A percentile compares a stretch with the other conserved stretches of the same genome.
These are phyloP conservation scores for Metschnikowia lochheadii DNA, from an alignment of 805 yeast genomes.

Conservation along the genomic window DNA sequence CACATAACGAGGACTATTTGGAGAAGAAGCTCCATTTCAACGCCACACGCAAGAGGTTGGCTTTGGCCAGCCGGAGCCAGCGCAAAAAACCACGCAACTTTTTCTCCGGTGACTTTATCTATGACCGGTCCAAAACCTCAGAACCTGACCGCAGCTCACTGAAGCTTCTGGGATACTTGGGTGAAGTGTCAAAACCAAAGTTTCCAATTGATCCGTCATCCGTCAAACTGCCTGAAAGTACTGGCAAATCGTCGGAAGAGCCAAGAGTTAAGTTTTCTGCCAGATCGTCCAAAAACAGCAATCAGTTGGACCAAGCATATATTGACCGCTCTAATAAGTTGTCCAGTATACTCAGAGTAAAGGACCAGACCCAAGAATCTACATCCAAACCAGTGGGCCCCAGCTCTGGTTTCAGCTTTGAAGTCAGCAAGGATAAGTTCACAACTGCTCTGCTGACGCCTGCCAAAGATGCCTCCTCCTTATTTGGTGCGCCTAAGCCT, in stretches of 20 bases:
- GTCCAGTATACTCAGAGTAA: constrained; percentile 30
- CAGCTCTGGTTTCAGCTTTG: constrained; percentile 36
- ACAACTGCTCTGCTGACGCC: constrained; percentile 17
- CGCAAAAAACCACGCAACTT: constrained; percentile 21
- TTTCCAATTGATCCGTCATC: constrained; percentile 13
- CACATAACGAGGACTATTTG: constrained; percentile 30
- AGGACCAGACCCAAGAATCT: constrained; percentile 15
- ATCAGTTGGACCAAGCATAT: constrained; percentile 27
- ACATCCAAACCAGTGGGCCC: constrained; percentile 20
- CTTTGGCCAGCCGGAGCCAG: constrained; percentile 8
- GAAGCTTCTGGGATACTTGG: constrained; percentile 32
- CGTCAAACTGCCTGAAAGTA: background rate
- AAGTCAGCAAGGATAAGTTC: constrained; percentile 28
- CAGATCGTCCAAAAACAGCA: constrained; percentile 4
- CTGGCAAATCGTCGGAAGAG: background rate
- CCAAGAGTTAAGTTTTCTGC: background rate
- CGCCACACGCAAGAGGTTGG: constrained; percentile 16
- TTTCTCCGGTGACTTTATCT: constrained; percentile 35
- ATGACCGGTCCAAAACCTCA: constrained; percentile 24
- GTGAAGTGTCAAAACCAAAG: constrained; percentile 29
- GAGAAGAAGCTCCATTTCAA: constrained; percentile 26
- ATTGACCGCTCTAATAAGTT: constrained; percentile 22
- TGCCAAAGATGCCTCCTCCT: background rate
- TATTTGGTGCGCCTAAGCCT: background rate
- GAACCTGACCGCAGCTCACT: constrained; percentile 8